phyloP scores from a whole-genome alignment of 2,329 filamentous ascomycete genomes.

The Pseudonectria buxi region DNA sequence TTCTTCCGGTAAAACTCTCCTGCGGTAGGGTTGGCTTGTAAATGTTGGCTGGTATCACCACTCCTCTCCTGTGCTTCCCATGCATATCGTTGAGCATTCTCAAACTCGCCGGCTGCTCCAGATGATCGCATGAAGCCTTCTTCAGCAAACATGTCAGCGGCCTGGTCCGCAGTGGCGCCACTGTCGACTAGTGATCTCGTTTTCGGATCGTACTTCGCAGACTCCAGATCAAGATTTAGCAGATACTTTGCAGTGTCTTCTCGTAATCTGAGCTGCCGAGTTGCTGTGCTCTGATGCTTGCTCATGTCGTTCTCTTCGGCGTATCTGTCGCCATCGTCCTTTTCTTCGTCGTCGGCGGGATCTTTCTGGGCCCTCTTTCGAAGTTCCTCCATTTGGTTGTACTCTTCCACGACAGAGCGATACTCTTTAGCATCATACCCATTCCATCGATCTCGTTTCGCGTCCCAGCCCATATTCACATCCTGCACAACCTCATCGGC shows the following conservation, averaged over 20 bases:
- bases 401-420: conserved; percentile 78
- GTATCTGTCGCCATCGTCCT: conserved; percentile 64
- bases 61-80: conserved; percentile 90
- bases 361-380: conserved; percentile 45
- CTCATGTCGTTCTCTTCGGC: conserved; percentile 97
- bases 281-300: conserved; percentile 82
- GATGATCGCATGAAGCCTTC: conserved; percentile 86
- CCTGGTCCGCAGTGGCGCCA: conserved; percentile 72
- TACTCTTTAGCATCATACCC: conserved; percentile 93
- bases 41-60: conserved; percentile 72
- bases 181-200: conserved; percentile 84
- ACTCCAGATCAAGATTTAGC: conserved; percentile 89
- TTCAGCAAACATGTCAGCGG: conserved; percentile 78
- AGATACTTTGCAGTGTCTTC: conserved; percentile 98
- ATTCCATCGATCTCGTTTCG: conserved; percentile 96
- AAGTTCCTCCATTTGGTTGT: conserved; percentile 76
- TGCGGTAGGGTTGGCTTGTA: conserved; percentile 94
- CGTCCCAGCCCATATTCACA: conserved; percentile 87
- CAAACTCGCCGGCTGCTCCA: conserved; percentile 89
- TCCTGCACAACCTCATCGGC: conserved; percentile 85
- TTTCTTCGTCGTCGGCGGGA: conserved; percentile 44
- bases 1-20: conserved; percentile 80
- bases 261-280: conserved; percentile 80
- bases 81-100: conserved; percentile 79
- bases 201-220: conserved; percentile 96